Evolutionary conservation across 768 basidiomycete genomes (phyloP), one percentile per base, ranked within the genome.

Genomic region (Podaxis pistillaris): DNA sequence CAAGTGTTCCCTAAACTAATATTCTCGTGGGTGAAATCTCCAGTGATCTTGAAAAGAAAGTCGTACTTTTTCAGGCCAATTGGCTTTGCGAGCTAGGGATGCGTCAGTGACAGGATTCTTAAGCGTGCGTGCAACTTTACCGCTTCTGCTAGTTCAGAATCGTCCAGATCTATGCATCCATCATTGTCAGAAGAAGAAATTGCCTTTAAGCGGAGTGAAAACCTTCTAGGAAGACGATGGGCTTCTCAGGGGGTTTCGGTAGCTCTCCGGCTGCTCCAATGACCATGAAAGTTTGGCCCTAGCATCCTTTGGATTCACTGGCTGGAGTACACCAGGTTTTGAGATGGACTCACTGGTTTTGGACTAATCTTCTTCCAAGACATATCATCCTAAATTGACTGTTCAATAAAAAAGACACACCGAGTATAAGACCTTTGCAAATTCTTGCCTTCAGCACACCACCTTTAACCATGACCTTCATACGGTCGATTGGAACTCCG

Each of bases 401-500:
- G 44, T n/a, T 46, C 6, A 46, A 2, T 58, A 3, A 47, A 19
- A 33, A 54, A 38, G 19, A 37, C 17, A 11, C 5, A 33, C 15
- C 9, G 44, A 38, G 9, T 44, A 17, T 30, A 13, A 30, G 52
- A 57, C 8, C 4, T 24, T 17, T 3, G 9, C 26, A 49, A 38
- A 36, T 4, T 76, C 79, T 58, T 69, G 92, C 94, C 85, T 96
- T 96, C 69, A 97, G 83, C 59, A 94, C 81, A 40, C 90, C 91
- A 58, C 91, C 91, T 72, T 97, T 98, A 72, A 96, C 83, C 91
- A 97, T 95, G 66, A 98, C 90, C 77, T 98, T 99, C 93, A 97
- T 96, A 53, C 95, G 83, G 71, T 96, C 94, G 38, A 86, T 75
- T 2, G 93, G 94, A 2, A 98, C 90, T 7, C 94, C 94, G 0